Conservation (phyloP, 1,284 basidiomycete genomes). For the Rugiboletus extremiorientalis region DNA sequence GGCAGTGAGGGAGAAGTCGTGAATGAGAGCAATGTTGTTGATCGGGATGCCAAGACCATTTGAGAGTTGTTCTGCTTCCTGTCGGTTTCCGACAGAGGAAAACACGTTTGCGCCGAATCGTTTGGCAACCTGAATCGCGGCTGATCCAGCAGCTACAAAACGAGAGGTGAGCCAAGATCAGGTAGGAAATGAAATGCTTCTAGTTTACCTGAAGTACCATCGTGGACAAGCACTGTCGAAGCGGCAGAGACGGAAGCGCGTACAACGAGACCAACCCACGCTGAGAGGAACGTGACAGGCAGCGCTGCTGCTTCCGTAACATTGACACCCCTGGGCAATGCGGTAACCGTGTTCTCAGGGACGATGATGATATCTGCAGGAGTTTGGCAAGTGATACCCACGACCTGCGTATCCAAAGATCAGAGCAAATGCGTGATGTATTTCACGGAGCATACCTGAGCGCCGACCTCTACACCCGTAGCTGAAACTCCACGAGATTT, state of each 20-base stretch:
- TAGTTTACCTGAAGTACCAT: slow-evolving; percentile 24
- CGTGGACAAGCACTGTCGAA: slow-evolving; percentile 30
- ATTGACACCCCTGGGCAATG: slow-evolving; percentile 14
- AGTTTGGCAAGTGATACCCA: slow-evolving; percentile 15
- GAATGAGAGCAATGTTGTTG: slow-evolving; percentile 12
- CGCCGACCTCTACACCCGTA: slow-evolving; percentile 3
- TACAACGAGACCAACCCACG: slow-evolving; percentile 28
- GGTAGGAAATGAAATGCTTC: neutral
- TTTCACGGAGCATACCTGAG: slow-evolving; percentile 1
- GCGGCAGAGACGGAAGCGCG: slow-evolving; percentile 19
- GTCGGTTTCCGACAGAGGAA: slow-evolving; percentile 14
- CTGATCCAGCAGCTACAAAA: slow-evolving; percentile 17
- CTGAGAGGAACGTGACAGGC: slow-evolving; percentile 20
- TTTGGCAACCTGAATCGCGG: slow-evolving; percentile 23
- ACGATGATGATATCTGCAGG: slow-evolving; percentile 15
- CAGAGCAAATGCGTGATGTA: neutral
- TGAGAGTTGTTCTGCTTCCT: slow-evolving; percentile 15
- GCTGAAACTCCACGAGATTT: slow-evolving; percentile 14
- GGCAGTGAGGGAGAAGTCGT: slow-evolving; percentile 9
- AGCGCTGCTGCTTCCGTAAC: slow-evolving; percentile 21
- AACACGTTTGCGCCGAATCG: slow-evolving; percentile 20
- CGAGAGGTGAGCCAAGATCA: slow-evolving; percentile 3
- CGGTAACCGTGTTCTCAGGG: slow-evolving; percentile 13
- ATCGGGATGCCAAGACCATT: slow-evolving; percentile 8
- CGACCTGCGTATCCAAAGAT: slow-evolving; percentile 8